phyloP scores from a whole-genome alignment of 2,329 filamentous ascomycete species.

The Orbilia brochopaga region DNA sequence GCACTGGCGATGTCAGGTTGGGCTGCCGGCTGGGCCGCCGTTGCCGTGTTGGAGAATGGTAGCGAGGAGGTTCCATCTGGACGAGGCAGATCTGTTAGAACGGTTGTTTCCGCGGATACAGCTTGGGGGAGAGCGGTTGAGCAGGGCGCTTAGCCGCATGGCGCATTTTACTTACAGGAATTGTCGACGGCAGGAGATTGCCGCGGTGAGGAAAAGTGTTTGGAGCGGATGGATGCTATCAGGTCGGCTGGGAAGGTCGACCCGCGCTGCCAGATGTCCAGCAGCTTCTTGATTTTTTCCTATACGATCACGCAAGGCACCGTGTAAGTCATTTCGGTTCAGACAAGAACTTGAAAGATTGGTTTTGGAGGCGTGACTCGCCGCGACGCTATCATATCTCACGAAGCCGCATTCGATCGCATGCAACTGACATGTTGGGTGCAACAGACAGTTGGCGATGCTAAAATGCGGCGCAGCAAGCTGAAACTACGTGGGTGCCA shows the following conservation, averaged over 20 bases:
- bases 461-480: conserved; percentile 43
- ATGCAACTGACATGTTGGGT: conserved; percentile 12
- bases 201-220: conserved; percentile 46
- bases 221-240: conserved; percentile 62
- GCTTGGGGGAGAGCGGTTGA: neutral
- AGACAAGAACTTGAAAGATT: conserved; percentile 40
- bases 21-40: conserved; percentile 56
- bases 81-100: neutral
- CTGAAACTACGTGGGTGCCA: conserved; percentile 34
- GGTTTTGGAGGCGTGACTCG: conserved; percentile 51
- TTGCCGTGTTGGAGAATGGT: conserved; percentile 9
- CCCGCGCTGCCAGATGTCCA: conserved; percentile 98
- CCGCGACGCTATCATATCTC: conserved; percentile 51
- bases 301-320: conserved; percentile 63
- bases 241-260: conserved; percentile 83
- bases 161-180: conserved; percentile 39
- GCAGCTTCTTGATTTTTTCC: conserved; percentile 93
- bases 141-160: neutral
- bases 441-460: conserved; percentile 9
- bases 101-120: neutral
- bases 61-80: conserved; percentile 33
- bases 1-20: conserved; percentile 54
- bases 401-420: conserved; percentile 18
- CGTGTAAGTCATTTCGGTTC: conserved; percentile 61
- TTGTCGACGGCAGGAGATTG: conserved; percentile 35